These are phyloP conservation scores for Dactylellina haptotyla DNA, from an alignment of 2,329 filamentous ascomycete species.

Conservation along the genomic window DNA sequence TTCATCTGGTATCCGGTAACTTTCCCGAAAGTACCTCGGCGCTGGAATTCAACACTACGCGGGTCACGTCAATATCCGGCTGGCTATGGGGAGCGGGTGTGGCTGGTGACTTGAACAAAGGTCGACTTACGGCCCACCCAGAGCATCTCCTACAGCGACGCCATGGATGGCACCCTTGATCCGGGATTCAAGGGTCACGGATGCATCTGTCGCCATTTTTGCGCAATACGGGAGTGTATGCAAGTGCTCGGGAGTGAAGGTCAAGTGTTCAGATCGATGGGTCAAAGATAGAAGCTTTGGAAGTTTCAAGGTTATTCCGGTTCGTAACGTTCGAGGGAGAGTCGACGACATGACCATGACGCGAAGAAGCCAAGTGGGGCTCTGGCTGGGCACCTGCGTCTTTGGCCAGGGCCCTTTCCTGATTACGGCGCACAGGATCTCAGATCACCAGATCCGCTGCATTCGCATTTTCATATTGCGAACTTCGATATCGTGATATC, in stretches of 20 bases:
- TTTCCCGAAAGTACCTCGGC: conserved; percentile 60
- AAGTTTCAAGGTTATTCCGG: not conserved
- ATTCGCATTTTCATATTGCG: not conserved
- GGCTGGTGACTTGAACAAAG: not conserved
- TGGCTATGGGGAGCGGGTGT: not conserved
- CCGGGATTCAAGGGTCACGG: conserved; percentile 29
- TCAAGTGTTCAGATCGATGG: not conserved
- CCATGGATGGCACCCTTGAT: conserved; percentile 60
- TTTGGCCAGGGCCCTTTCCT: not conserved
- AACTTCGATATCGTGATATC: no score
- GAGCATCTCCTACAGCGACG: conserved; percentile 63
- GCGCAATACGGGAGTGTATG: not conserved
- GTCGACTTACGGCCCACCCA: conserved; percentile 60
- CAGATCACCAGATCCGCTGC: not conserved
- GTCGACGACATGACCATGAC: not conserved
- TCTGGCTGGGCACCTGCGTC: not conserved
- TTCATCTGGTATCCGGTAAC: conserved; percentile 60
- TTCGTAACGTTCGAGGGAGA: not conserved
- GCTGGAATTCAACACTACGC: conserved; percentile 60
- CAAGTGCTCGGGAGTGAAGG: not conserved
- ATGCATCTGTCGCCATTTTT: conserved; percentile 24
- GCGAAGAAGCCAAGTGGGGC: not conserved
- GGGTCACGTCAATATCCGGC: not conserved
- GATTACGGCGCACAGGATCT: not conserved
- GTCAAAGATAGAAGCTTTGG: not conserved